These are phyloP conservation scores for Zalerion maritima DNA, from an alignment of 495 filamentous ascomycete species.

Conservation along the genomic window DNA sequence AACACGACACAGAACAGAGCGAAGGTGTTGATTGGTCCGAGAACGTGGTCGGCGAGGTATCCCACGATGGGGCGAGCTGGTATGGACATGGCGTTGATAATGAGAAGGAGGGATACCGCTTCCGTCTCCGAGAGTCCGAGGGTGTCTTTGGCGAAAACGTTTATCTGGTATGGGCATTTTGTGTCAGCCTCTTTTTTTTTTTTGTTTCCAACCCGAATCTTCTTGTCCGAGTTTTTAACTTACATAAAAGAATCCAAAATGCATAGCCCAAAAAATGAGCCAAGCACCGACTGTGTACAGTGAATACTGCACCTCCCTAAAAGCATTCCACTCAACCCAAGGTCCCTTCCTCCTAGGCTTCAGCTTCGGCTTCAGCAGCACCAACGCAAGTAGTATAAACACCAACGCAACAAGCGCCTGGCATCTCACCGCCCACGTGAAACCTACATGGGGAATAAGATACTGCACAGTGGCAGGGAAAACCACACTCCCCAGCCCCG, in stretches of 20 bases:
- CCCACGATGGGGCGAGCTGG: conserved; percentile 22
- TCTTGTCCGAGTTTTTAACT: conserved; percentile 6
- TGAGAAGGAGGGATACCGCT: conserved; percentile 26
- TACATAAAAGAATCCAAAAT: conserved; percentile 32
- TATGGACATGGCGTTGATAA: conserved; percentile 26
- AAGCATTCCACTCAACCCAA: conserved; percentile 27
- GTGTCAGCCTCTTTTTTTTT: neutral
- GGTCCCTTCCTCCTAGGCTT: conserved; percentile 18
- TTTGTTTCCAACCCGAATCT: neutral
- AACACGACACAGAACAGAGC: conserved; percentile 16
- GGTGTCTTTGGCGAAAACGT: conserved; percentile 24
- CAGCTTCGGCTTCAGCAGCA: conserved; percentile 20
- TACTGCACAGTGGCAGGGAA: conserved; percentile 29
- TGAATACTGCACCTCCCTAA: conserved; percentile 24
- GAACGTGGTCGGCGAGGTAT: conserved; percentile 21
- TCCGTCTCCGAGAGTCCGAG: conserved; percentile 23
- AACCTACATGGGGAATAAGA: conserved; percentile 25
- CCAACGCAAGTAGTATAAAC: conserved; percentile 14
- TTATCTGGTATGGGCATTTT: conserved; percentile 7
- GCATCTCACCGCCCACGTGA: conserved; percentile 29
- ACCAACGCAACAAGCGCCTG: conserved; percentile 19
- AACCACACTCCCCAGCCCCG: conserved; percentile 26
- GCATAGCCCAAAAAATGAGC: conserved; percentile 27
- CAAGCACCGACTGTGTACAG: conserved; percentile 24
- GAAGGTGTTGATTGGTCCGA: conserved; percentile 27